phyloP scores from a whole-genome alignment of 2,329 filamentous ascomycete genomes.

The Emergomyces orientalis region DNA sequence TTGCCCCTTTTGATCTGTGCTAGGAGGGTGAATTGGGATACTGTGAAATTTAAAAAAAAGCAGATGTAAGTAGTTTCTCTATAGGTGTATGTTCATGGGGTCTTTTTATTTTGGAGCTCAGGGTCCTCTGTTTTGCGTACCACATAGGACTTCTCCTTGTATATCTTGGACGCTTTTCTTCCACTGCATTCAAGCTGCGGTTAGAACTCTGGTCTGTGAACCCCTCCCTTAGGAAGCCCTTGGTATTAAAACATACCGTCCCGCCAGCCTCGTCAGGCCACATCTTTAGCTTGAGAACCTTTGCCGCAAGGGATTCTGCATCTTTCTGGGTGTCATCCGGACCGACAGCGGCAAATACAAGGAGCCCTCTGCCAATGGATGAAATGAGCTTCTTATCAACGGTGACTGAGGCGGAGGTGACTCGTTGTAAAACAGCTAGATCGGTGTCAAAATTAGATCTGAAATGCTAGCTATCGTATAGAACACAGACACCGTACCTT shows the following conservation, averaged over 20 bases:
- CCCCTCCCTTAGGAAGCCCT: background rate
- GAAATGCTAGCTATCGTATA: background rate
- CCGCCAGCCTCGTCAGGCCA: conserved; percentile 75
- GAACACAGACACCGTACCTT: conserved; percentile 26
- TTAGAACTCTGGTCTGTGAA: conserved; percentile 6
- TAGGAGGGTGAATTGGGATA: conserved; percentile 92
- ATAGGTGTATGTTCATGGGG: background rate
- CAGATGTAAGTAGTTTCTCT: background rate
- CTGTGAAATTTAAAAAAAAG: conserved; percentile 37
- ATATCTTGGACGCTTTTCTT: conserved; percentile 84
- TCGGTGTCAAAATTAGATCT: conserved; percentile 11
- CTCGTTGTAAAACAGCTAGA: conserved; percentile 80
- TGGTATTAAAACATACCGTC: conserved; percentile 41
- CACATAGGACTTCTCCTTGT: conserved; percentile 84
- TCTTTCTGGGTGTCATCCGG: conserved; percentile 87
- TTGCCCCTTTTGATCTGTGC: conserved; percentile 91
- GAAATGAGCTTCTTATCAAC: conserved; percentile 87
- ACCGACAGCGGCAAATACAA: conserved; percentile 85
- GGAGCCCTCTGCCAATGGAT: conserved; percentile 76
- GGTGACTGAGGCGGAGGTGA: conserved; percentile 89
- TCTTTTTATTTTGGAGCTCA: background rate
- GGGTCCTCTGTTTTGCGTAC: conserved; percentile 42
- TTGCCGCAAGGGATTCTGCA: conserved; percentile 69
- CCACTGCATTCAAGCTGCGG: conserved; percentile 51
- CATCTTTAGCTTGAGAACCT: conserved; percentile 79